A percentile compares a stretch with the other conserved stretches of the same genome.
These are phyloP conservation scores for Phytomonas sp. DNA, from an alignment of 208 protist species.

Conservation along the genomic window DNA sequence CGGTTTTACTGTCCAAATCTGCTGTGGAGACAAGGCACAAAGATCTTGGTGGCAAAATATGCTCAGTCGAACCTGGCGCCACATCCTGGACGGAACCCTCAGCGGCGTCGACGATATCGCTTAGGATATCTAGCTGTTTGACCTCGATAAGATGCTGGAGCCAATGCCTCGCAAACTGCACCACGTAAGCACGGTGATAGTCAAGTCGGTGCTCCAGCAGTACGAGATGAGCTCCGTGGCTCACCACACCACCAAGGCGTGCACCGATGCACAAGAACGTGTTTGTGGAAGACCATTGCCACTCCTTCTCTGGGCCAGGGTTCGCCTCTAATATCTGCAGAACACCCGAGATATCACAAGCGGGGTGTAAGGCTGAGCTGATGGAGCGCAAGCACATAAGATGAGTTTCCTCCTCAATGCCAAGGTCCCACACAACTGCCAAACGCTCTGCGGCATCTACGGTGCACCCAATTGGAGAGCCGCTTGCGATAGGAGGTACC, in stretches of 20 bases:
- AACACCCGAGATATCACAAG: slow-evolving; percentile 14
- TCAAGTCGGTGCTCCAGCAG: slow-evolving; percentile 19
- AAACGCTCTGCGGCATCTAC: slow-evolving; percentile 25
- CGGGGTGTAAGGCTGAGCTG: background rate
- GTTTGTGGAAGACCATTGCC: background rate
- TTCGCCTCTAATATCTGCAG: slow-evolving; percentile 31
- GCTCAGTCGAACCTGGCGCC: background rate
- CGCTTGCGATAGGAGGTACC: slow-evolving; percentile 34
- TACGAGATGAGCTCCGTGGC: slow-evolving; percentile 15
- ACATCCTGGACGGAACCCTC: slow-evolving; percentile 14
- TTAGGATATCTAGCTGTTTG: background rate
- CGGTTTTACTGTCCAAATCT: background rate
- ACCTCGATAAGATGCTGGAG: slow-evolving; percentile 18
- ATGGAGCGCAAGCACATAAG: slow-evolving; percentile 41
- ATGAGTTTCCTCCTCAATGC: slow-evolving; percentile 49
- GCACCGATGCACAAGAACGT: slow-evolving; percentile 23
- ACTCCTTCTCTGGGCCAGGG: background rate
- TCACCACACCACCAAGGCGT: slow-evolving; percentile 17
- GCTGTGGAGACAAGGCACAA: background rate
- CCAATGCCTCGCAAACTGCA: slow-evolving; percentile 14
- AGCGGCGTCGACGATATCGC: slow-evolving; percentile 19
- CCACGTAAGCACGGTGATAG: slow-evolving; percentile 21
- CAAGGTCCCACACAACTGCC: slow-evolving; percentile 44
- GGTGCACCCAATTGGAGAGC: slow-evolving; percentile 41
- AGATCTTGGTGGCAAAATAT: background rate